phyloP scores from a whole-genome alignment of 768 basidiomycete species.

The Psilocybe tampanensis region DNA sequence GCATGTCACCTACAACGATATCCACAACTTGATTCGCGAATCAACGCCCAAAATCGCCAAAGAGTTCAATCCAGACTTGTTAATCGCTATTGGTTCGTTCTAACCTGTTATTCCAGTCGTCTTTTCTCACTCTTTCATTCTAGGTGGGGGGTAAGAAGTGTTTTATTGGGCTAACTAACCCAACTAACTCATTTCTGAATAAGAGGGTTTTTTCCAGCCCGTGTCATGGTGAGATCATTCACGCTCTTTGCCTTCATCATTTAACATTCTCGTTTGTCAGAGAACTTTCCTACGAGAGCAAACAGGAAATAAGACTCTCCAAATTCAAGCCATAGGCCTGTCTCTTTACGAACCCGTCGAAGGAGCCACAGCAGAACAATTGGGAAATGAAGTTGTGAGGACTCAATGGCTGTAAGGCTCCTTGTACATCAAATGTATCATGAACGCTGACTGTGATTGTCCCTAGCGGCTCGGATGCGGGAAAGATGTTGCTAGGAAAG shows the following conservation, averaged over 20 bases:
- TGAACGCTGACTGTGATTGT: neutral
- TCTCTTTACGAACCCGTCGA: constrained; percentile 92
- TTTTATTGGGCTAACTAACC: constrained; percentile 14
- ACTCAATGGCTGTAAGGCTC: constrained; percentile 91
- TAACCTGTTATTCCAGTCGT: neutral
- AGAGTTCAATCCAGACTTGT: constrained; percentile 84
- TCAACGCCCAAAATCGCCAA: constrained; percentile 67
- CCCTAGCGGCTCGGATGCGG: constrained; percentile 62
- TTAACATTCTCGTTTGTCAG: constrained; percentile 34
- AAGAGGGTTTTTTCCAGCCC: constrained; percentile 95
- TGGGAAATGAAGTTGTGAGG: constrained; percentile 84
- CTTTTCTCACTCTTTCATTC: constrained; percentile 9
- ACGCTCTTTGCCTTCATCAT: constrained; percentile 1
- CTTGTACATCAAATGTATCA: no score
- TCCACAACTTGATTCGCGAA: constrained; percentile 84
- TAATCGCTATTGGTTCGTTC: constrained; percentile 77
- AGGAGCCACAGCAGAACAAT: constrained; percentile 69
- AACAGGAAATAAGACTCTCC: constrained; percentile 73
- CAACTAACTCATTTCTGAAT: constrained; percentile 11
- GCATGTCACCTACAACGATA: constrained; percentile 86
- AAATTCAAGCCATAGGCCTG: constrained; percentile 95
- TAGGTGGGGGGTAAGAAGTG: constrained; percentile 79
- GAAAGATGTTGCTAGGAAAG: constrained; percentile 75
- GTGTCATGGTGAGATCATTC: constrained; percentile 66
- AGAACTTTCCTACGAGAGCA: constrained; percentile 83